Percentiles rank a stretch among this genome's conserved stretches.
phyloP scores from a whole-genome alignment of 768 basidiomycete genomes.

The Suillus alpinus region DNA sequence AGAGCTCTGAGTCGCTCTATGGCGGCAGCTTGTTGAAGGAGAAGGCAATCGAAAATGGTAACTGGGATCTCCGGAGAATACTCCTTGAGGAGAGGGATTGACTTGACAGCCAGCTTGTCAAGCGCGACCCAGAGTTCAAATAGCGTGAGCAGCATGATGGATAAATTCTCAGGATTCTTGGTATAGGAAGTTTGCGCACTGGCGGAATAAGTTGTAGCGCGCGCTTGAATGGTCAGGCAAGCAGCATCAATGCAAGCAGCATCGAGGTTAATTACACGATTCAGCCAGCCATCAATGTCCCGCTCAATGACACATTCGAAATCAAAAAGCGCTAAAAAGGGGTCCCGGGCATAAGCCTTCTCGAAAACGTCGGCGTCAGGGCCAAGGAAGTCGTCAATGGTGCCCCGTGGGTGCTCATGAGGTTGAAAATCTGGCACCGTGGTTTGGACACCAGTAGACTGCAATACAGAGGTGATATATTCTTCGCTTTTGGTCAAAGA shows the following conservation, averaged over 20 bases:
- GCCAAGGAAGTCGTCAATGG: conserved; percentile 17
- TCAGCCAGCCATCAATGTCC: conserved; percentile 33
- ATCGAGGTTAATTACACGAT: conserved; percentile 6
- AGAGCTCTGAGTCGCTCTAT: conserved; percentile 29
- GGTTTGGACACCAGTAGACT: conserved; percentile 8
- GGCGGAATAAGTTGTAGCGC: conserved; percentile 24
- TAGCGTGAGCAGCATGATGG: conserved; percentile 42
- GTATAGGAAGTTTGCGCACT: conserved; percentile 26
- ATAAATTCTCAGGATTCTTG: conserved; percentile 35
- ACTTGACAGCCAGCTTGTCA: conserved; percentile 34
- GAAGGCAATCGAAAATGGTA: conserved; percentile 37
- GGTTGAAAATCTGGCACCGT: not conserved
- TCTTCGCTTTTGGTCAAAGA: conserved; percentile 28
- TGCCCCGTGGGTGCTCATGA: conserved; percentile 8
- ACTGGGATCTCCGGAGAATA: conserved; percentile 46
- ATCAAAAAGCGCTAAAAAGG: conserved; percentile 30
- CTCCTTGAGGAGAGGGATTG: conserved; percentile 36
- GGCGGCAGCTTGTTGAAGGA: conserved; percentile 33
- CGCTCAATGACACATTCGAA: conserved; percentile 34
- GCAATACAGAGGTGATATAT: conserved; percentile 25
- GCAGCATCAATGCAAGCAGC: conserved; percentile 18
- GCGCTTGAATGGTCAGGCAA: conserved; percentile 25
- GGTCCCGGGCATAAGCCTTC: conserved; percentile 7
- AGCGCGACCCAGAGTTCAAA: conserved; percentile 49
- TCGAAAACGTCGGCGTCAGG: conserved; percentile 13